Evolutionary conservation across 495 filamentous ascomycete genomes (phyloP).

Genomic region (Tuber magnatum): DNA sequence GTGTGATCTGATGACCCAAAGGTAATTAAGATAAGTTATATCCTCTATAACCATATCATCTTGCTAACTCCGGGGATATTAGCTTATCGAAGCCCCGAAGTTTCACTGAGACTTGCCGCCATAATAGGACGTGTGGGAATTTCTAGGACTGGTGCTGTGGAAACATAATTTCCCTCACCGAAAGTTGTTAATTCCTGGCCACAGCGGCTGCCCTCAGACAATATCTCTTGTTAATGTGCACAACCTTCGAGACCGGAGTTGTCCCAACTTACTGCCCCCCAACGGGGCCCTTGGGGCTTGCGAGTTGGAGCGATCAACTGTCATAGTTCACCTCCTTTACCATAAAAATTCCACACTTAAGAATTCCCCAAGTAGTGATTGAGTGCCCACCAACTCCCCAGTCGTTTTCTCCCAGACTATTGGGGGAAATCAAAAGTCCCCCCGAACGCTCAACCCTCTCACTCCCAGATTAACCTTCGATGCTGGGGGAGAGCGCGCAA

Average conservation of each 20-base stretch:
- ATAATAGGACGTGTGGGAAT: neutral
- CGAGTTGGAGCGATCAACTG: neutral
- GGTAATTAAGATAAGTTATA: neutral
- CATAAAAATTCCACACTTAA: neutral
- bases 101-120: neutral
- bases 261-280: too few relatives aligned
- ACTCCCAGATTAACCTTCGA: neutral
- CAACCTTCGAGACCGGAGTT: too few relatives aligned
- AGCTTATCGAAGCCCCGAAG: neutral
- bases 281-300: neutral
- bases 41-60: neutral
- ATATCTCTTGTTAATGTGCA: neutral
- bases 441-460: neutral
- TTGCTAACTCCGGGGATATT: neutral
- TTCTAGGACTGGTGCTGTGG: neutral
- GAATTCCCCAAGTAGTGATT: neutral
- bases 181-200: neutral
- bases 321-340: neutral
- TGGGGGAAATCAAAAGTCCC: neutral
- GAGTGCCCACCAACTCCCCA: neutral
- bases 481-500: neutral
- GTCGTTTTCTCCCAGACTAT: neutral
- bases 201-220: neutral
- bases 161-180: neutral
- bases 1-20: neutral